Percentiles rank a stretch among this genome's conserved stretches.
Evolutionary conservation across 768 basidiomycete genomes (phyloP).

Genomic region (Amylocystis lapponica): DNA sequence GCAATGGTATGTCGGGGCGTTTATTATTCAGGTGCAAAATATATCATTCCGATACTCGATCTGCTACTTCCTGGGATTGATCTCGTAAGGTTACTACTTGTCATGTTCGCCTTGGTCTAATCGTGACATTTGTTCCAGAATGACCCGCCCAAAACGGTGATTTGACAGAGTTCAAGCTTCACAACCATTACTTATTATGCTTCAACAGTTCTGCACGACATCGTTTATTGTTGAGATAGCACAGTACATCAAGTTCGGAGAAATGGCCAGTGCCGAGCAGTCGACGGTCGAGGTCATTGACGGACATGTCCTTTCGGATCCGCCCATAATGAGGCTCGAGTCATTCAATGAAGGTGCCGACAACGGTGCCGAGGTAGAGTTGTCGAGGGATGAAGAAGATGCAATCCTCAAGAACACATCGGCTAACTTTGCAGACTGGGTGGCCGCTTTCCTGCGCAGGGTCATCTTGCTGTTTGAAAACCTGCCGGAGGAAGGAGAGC

Average conservation of each 20-base stretch:
- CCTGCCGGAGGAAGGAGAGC: conserved; percentile 74
- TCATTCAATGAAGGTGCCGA: conserved; percentile 32
- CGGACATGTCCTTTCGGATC: conserved; percentile 8
- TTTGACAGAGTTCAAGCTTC: conserved; percentile 3
- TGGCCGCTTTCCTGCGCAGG: conserved; percentile 71
- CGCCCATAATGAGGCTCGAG: conserved; percentile 29
- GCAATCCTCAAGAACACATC: conserved; percentile 65
- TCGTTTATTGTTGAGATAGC: conserved; percentile 70
- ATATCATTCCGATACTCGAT: conserved; percentile 74
- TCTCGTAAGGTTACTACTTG: conserved; percentile 49
- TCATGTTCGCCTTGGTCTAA: not conserved
- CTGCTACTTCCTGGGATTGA: conserved; percentile 85
- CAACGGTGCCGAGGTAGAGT: conserved; percentile 31
- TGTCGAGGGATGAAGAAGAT: conserved; percentile 66
- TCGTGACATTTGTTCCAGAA: conserved; percentile 38
- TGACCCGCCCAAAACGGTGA: conserved; percentile 73
- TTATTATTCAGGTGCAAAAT: conserved; percentile 78
- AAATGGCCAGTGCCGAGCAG: conserved; percentile 39
- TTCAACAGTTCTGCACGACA: conserved; percentile 59
- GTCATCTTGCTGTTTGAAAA: conserved; percentile 81
- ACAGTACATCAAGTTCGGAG: conserved; percentile 69
- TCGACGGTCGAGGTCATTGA: conserved; percentile 16
- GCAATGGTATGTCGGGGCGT: conserved; percentile 75
- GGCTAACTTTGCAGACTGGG: conserved; percentile 74
- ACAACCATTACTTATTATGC: conserved; percentile 7